Evolutionary conservation across 306 rosid species (phyloP), one percentile per base, ranked within the genome.

Genomic region (Pyrus communis): DNA sequence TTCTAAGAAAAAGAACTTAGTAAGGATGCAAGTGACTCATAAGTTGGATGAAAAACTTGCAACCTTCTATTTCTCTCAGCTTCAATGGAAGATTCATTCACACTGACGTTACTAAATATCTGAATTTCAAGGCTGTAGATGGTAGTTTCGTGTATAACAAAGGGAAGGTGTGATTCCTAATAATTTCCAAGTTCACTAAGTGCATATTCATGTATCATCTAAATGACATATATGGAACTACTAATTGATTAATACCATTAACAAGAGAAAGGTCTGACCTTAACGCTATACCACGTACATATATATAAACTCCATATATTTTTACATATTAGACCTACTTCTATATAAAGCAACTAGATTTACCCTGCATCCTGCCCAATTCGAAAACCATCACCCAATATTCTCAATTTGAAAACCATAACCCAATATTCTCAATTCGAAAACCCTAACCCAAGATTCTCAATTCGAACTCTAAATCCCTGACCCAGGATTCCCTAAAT

Each of bases 131-230:
- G 75, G 94, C 87, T 49, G 94, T 89, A 60, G 91, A 91, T 82
- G 97, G 94, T 64, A 88, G 94, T 82, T 89, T 86, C 71, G 90
- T 91, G 66, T 88, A 87, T 78, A 91, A 89, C 70, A 88, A 91
- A 85, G 89, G 92, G 77, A 89, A 89, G 90, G 94, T 87, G 31
- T 35, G 77, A 35, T 46, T 43, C 31, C 27, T 74, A 11, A 15
- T 25, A 74, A 65, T 54, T 70, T 5, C 66, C 12, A 11, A 58
- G 31, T 27, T 46, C 23, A 60, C 14, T 3, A 22, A 70, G 61
- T 61, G 18, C 25, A 33, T 35, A 19, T 69, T 17, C 57, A 57
- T 15, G 46, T 19, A 38, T 57, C 55, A 38, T 46, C 11, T 3
- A 46, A n/a, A 49, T 22, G 40, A 60, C 40, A 15, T 22, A 43